phyloP scores from a whole-genome alignment of 371 early-diverging fungal species.

The Chytridium lagenaria region DNA sequence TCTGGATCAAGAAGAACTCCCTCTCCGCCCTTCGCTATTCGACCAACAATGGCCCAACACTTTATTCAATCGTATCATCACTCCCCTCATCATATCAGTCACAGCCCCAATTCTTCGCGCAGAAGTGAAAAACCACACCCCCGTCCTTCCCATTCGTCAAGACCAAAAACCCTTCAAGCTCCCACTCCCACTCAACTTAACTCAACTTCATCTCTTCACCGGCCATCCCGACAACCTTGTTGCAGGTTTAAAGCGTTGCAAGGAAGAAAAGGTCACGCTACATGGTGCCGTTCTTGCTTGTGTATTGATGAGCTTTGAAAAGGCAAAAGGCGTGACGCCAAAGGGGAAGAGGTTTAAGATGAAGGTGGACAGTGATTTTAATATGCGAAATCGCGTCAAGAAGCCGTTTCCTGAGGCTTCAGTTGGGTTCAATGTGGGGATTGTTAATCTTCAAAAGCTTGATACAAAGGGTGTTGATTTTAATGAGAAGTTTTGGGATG shows the following conservation, averaged over 20 bases:
- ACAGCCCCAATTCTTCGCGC: not conserved
- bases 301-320: not conserved
- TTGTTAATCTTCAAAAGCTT: not conserved
- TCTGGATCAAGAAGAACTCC: constrained; percentile 2
- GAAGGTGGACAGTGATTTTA: not conserved
- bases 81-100: not conserved
- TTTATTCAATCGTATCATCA: not conserved
- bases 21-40: not conserved
- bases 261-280: not conserved
- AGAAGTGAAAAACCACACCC: not conserved
- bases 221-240: not conserved
- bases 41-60: not conserved
- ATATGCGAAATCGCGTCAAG: constrained; percentile 3
- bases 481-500: not conserved
- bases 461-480: not conserved
- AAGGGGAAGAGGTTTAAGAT: not conserved
- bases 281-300: not conserved
- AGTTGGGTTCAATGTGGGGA: not conserved
- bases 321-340: not conserved
- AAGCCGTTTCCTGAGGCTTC: not conserved
- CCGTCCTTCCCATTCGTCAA: not conserved
- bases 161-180: not conserved
- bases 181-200: not conserved
- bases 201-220: not conserved
- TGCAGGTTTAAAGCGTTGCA: not conserved